Evolutionary conservation across 768 basidiomycete genomes (phyloP), one percentile per base, ranked within the genome.

Genomic region (Podaxis carcinomalis): DNA sequence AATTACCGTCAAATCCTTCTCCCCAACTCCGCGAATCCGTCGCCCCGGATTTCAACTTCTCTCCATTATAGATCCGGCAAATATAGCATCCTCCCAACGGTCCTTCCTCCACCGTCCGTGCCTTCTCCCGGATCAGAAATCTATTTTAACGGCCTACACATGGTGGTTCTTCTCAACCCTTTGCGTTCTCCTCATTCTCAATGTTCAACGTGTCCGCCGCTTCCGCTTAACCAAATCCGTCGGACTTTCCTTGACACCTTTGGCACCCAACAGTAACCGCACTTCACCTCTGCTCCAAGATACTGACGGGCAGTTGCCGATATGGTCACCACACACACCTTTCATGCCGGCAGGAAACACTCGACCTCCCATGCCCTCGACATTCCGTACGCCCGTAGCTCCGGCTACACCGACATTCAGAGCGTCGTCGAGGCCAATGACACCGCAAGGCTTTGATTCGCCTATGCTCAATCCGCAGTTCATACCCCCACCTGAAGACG

Each of bases 1-100:
- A 73, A 83, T 94, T 21, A 95, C 93, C 1, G 78, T 96, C 61
- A 95, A 94, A 71, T 90, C 93, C 0, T 94, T 96, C 71, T 89
- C 91, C 14, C 84, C 86, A 63, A 85, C 86, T 13, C 81, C 81
- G 57, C 88, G 88, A 57, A 87, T 96, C 62, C 78, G 78, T 23
- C 75, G 78, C 36, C 92, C 94, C 2, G 95, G 95, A 2, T 91
- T 95, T 71, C 92, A 95, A 63, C 83, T 97, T 5, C 78, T 97
- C 32, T 89, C 92, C 0, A 71, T 85, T 35, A 68, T 78, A 7
- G 75, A 80, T 37, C 77, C 80, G 4, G 63, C 64, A 6, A 65
- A 69, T 23, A 63, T 77, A 13, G 72, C 78, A 3, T 65, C 72
- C 7, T 62, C 72, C 25, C 69, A 73, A 32, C 61, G 59, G 23